Evolutionary conservation across 164 flowering plant genomes (phyloP).

Genomic region (Amborella trichopoda): DNA sequence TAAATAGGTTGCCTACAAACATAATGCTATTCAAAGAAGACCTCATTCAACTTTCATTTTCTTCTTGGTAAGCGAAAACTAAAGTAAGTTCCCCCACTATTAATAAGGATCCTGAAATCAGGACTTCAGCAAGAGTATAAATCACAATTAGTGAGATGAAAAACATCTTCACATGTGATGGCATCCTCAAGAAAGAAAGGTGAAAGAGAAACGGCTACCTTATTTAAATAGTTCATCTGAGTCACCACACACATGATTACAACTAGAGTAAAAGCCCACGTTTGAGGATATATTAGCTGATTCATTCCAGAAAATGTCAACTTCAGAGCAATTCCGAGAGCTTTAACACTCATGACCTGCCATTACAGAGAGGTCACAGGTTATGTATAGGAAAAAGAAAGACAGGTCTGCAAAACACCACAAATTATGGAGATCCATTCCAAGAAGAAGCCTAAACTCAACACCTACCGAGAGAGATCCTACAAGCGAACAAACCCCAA

Average conservation of each 20-base stretch:
- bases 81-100: too few species aligned
- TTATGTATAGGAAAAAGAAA: background rate
- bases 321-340: slow-evolving; percentile 59
- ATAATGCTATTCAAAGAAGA: too few species aligned
- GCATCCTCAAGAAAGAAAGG: background rate
- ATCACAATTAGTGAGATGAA: too few species aligned
- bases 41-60: too few species aligned
- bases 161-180: too few species aligned
- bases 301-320: slow-evolving; percentile 54
- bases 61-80: too few species aligned
- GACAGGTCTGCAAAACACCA: background rate
- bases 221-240: slow-evolving; percentile 53
- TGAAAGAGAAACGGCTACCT: slow-evolving; percentile 18
- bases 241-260: slow-evolving; percentile 34
- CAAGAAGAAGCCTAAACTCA: background rate
- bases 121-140: too few species aligned
- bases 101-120: too few species aligned
- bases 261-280: slow-evolving; percentile 38
- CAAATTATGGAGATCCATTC: background rate
- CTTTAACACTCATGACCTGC: slow-evolving; percentile 61
- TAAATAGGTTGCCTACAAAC: too few species aligned
- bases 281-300: slow-evolving; percentile 51
- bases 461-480: slow-evolving; percentile 60
- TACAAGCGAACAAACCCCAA: slow-evolving; percentile 72
- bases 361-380: slow-evolving; percentile 1